Evolutionary conservation across 192 early-diverging fungal genomes (phyloP), one percentile per base, ranked within the genome.

Genomic region (Backusella circina): DNA sequence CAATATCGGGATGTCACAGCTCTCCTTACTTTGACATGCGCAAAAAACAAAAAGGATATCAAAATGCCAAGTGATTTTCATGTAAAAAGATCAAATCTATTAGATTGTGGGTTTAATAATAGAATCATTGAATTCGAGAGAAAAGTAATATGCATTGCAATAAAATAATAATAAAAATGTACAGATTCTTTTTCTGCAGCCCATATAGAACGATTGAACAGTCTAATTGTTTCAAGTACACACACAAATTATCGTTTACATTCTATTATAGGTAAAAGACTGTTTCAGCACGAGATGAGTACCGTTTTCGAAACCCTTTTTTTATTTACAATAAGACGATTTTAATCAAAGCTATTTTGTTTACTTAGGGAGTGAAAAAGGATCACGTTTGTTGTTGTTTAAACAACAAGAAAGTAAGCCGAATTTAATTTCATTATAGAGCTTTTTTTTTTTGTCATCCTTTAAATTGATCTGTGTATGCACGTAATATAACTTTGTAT

Each of bases 31-130:
- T 61, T 61, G 54, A 61, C 54, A 61, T 26, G 12, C 21, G 23
- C 10, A 12, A 23, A 28, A 51, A n/a, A 51, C 18, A 51, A 61
- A 61, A 61, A 61, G 54, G 54, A 13, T 61, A 47, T 41, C 15
- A 61, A 12, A 61, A 61, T 61, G 54, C 54, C 54, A 61, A 61
- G 54, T 61, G 54, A 61, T 61, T 61, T 61, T 61, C 54, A 44
- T 47, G 44, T 47, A 47, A 47, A 47, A 47, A 21, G 18, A 47
- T 47, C 18, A 47, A n/a, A n/a, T n/a, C 18, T 47, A 1, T 28
- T 61, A 3, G 10, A 61, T 12, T 12, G 28, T 28, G 26, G 23
- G 23, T 15, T 23, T 28, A 61, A 61, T 61, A 28, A 61, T 28
- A 61, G 6, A 61, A 54, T 26, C 21, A 3, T 28, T 28, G 23